Evolutionary conservation across 495 filamentous ascomycete species (phyloP).

Genomic region (Tuber indicum): DNA sequence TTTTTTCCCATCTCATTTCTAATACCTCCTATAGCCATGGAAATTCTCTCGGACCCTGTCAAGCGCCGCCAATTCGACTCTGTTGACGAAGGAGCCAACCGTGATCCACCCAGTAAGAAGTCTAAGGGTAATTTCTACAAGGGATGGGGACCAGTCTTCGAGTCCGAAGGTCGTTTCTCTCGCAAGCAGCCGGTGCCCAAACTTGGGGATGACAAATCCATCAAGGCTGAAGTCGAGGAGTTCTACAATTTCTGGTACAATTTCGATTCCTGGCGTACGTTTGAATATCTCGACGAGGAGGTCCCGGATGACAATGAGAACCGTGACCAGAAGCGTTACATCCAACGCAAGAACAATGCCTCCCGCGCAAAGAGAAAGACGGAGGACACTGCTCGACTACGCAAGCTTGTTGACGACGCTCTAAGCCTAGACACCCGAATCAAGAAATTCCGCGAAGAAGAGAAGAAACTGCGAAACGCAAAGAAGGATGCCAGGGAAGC

Average conservation of each 20-base stretch:
- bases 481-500: slow-evolving; percentile 86
- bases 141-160: slow-evolving; percentile 80
- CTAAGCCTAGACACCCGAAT: slow-evolving; percentile 82
- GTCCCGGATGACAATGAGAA: slow-evolving; percentile 98
- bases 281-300: slow-evolving; percentile 98
- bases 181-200: slow-evolving; percentile 77
- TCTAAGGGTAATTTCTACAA: slow-evolving; percentile 89
- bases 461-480: slow-evolving; percentile 87
- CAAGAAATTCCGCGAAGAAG: slow-evolving; percentile 89
- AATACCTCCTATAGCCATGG: slow-evolving; percentile 51
- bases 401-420: slow-evolving; percentile 79
- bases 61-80: slow-evolving; percentile 95
- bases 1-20: slow-evolving; percentile 4
- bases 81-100: slow-evolving; percentile 85
- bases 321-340: slow-evolving; percentile 96
- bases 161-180: slow-evolving; percentile 85
- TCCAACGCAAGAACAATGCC: slow-evolving; percentile 96
- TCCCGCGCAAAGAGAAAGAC: slow-evolving; percentile 98
- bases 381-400: slow-evolving; percentile 85
- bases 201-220: slow-evolving; percentile 76
- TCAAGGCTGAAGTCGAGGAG: slow-evolving; percentile 77
- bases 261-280: slow-evolving; percentile 94
- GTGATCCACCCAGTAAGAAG: slow-evolving; percentile 89
- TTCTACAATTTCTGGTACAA: slow-evolving; percentile 99
- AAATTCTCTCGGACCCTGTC: slow-evolving; percentile 82